These are phyloP conservation scores for Xylaria sp. DNA, from an alignment of 2,329 filamentous ascomycete species.

Conservation along the genomic window DNA sequence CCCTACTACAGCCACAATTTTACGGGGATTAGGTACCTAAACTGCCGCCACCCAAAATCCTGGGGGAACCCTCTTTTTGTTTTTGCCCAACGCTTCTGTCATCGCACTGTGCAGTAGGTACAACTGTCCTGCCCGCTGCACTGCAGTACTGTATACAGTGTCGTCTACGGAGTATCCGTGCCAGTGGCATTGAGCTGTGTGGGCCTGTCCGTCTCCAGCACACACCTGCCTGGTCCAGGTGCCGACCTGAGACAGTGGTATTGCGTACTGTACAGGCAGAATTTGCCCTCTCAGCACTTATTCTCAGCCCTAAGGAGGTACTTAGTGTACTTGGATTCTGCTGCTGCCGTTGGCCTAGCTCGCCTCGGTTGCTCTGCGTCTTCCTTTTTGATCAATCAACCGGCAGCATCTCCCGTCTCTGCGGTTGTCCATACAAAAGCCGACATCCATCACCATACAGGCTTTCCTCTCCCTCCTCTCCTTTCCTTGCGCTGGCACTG, in stretches of 20 bases:
- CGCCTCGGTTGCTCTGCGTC: slow-evolving; percentile 36
- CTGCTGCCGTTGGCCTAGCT: slow-evolving; percentile 20
- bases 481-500: slow-evolving; percentile 8
- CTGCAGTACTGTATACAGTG: neutral
- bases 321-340: too few relatives aligned
- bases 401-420: slow-evolving; percentile 29
- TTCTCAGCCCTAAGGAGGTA: neutral
- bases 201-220: slow-evolving; percentile 31
- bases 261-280: slow-evolving; percentile 9
- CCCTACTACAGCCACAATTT: slow-evolving; percentile 20
- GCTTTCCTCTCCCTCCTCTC: neutral
- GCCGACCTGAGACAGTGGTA: too few relatives aligned
- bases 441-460: slow-evolving; percentile 31
- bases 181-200: slow-evolving; percentile 5
- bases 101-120: slow-evolving; percentile 13
- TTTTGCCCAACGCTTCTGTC: slow-evolving; percentile 24
- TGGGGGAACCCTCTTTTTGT: slow-evolving; percentile 10
- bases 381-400: slow-evolving; percentile 40
- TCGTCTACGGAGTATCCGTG: neutral
- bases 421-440: slow-evolving; percentile 29
- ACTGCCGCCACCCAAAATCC: neutral
- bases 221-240: neutral
- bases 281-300: slow-evolving; percentile 38
- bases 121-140: neutral
- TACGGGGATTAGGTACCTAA: slow-evolving; percentile 19